Conservation (phyloP, 2,329 filamentous ascomycete species). For the Coniosporium tulheliwenetii region DNA sequence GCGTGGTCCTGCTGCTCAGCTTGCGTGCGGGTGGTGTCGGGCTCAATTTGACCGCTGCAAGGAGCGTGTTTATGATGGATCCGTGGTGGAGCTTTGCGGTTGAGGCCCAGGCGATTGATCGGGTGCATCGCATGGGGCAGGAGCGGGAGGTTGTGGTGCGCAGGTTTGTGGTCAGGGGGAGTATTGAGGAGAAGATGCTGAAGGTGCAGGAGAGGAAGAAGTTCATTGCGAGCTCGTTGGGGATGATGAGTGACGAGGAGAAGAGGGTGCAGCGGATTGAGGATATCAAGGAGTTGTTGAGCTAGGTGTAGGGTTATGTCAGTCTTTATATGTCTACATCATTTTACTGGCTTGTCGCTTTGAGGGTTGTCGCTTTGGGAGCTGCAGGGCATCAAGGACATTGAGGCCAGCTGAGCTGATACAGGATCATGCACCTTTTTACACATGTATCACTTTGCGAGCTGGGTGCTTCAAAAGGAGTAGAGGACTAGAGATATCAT, state of each 20-base stretch:
- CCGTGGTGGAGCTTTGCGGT: slow-evolving; percentile 98
- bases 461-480: too few relatives aligned
- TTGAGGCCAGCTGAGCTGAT: too few relatives aligned
- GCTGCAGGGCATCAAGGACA: too few relatives aligned
- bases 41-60: slow-evolving; percentile 78
- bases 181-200: slow-evolving; percentile 91
- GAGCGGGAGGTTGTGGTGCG: slow-evolving; percentile 71
- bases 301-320: slow-evolving; percentile 21
- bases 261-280: slow-evolving; percentile 82
- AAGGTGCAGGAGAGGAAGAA: slow-evolving; percentile 90
- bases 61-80: slow-evolving; percentile 96
- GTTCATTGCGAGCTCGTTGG: slow-evolving; percentile 85
- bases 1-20: slow-evolving; percentile 66
- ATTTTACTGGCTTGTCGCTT: too few relatives aligned
- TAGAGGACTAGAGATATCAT: too few relatives aligned
- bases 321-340: too few relatives aligned
- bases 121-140: slow-evolving; percentile 94
- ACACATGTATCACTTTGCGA: too few relatives aligned
- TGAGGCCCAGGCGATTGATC: slow-evolving; percentile 93
- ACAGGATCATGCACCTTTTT: too few relatives aligned
- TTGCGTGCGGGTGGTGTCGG: slow-evolving; percentile 86
- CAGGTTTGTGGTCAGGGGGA: slow-evolving; percentile 76
- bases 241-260: slow-evolving; percentile 90
- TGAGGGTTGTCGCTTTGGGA: too few relatives aligned
- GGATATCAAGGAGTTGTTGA: slow-evolving; percentile 83